Conservation (phyloP, 441 rosid species). For the Dalechampia spathulata region DNA sequence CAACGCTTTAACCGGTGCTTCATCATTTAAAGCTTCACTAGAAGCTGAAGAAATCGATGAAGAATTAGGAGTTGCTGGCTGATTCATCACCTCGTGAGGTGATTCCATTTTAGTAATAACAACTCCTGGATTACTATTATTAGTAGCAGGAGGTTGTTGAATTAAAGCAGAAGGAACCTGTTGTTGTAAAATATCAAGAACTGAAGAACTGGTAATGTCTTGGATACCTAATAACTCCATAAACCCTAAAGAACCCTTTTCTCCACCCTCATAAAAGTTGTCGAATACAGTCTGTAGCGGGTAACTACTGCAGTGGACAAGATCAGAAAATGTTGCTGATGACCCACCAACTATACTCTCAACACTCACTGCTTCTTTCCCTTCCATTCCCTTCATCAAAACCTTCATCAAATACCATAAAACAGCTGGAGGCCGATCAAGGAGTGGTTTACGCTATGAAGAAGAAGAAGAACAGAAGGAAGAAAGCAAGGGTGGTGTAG, state of each 20-base stretch:
- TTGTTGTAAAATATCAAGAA: conserved; percentile 40
- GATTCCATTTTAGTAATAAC: conserved; percentile 34
- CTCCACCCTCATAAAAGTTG: conserved; percentile 27
- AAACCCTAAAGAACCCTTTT: conserved; percentile 57
- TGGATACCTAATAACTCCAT: conserved; percentile 67
- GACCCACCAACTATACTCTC: conserved; percentile 35
- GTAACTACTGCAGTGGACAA: conserved; percentile 14
- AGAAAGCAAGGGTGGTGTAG: conserved; percentile 20
- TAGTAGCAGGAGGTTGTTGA: too few relatives aligned
- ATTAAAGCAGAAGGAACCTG: conserved; percentile 16
- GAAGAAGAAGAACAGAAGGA: conserved; percentile 6
- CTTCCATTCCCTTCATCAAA: conserved; percentile 31
- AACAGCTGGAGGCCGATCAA: too few relatives aligned
- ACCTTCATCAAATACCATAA: not conserved
- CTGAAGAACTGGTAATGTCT: conserved; percentile 30
- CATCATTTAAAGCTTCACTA: conserved; percentile 48
- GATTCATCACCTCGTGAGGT: conserved; percentile 52
- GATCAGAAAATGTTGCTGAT: conserved; percentile 29
- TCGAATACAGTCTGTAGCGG: conserved; percentile 40
- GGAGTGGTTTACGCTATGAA: too few relatives aligned
- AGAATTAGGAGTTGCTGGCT: conserved; percentile 78
- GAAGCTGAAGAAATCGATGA: conserved; percentile 68
- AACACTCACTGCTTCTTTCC: conserved; percentile 30
- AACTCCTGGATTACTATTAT: conserved; percentile 18
- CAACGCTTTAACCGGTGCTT: conserved; percentile 21